Evolutionary conservation across 2,329 filamentous ascomycete genomes (phyloP).

Genomic region (Cadophora sp.): DNA sequence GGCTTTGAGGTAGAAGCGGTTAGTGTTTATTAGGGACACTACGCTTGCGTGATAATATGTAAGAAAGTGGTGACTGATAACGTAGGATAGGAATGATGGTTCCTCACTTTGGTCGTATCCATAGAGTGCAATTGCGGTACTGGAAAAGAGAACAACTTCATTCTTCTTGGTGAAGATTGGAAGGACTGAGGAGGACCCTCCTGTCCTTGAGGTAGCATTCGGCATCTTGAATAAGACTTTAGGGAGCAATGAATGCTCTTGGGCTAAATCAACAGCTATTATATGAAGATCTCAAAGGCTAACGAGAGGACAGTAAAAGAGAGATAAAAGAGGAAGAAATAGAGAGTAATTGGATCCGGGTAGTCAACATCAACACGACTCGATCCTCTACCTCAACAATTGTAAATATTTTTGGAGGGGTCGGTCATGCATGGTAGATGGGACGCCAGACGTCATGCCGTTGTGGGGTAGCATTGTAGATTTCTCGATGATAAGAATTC

Average conservation of each 20-base stretch:
- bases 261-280: not conserved
- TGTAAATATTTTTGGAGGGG: slow-evolving; percentile 11
- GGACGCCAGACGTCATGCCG: slow-evolving; percentile 27
- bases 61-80: slow-evolving; percentile 4
- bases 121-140: slow-evolving; percentile 64
- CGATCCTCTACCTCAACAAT: not conserved
- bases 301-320: not conserved
- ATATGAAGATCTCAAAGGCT: not conserved
- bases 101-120: slow-evolving; percentile 78
- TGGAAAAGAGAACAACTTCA: slow-evolving; percentile 49
- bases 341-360: not conserved
- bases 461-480: not conserved
- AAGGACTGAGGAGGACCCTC: slow-evolving; percentile 34
- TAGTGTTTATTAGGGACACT: slow-evolving; percentile 76
- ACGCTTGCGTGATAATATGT: slow-evolving; percentile 52
- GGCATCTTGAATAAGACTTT: slow-evolving; percentile 39
- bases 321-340: not conserved
- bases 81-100: not conserved
- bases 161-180: slow-evolving; percentile 44
- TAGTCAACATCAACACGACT: not conserved
- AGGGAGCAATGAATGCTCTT: not conserved
- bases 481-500: slow-evolving; percentile 12
- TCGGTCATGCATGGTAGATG: slow-evolving; percentile 18
- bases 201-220: slow-evolving; percentile 42
- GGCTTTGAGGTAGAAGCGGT: slow-evolving; percentile 57